These are phyloP conservation scores for Serendipita vermifera DNA, from an alignment of 768 basidiomycete genomes.

Conservation along the genomic window DNA sequence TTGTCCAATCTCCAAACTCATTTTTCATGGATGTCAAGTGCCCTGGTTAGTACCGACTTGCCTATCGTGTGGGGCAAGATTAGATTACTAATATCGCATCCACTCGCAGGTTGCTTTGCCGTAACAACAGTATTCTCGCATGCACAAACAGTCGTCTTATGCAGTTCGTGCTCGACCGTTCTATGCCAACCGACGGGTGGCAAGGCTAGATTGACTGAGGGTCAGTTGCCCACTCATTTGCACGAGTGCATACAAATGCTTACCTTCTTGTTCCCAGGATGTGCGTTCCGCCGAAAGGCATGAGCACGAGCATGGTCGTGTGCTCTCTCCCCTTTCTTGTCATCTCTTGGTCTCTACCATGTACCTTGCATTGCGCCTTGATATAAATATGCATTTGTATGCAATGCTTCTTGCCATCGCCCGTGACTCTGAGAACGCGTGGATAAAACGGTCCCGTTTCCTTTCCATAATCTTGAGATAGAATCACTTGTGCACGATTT, in stretches of 20 bases:
- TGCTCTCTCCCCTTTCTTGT: background rate
- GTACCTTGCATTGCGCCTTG: too few species aligned
- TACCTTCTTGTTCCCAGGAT: conserved; percentile 40
- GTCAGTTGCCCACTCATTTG: conserved; percentile 34
- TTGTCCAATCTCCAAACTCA: conserved; percentile 96
- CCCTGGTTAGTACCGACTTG: conserved; percentile 54
- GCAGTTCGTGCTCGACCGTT: conserved; percentile 82
- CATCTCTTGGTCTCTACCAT: background rate
- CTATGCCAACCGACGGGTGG: conserved; percentile 98
- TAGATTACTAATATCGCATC: conserved; percentile 16
- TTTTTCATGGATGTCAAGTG: conserved; percentile 99
- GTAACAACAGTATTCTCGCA: conserved; percentile 99
- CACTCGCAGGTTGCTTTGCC: conserved; percentile 67
- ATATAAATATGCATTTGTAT: conserved; percentile 3
- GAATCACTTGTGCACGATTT: background rate
- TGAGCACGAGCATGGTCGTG: background rate
- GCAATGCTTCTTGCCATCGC: background rate
- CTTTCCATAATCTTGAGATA: background rate
- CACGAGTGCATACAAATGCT: conserved; percentile 4
- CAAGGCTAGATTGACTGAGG: conserved; percentile 94
- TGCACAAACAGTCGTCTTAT: conserved; percentile 93
- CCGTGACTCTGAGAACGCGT: background rate
- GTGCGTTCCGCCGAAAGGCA: conserved; percentile 90
- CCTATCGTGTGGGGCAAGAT: conserved; percentile 10
- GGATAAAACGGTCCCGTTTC: background rate